Evolutionary conservation across 371 early-diverging fungal species (phyloP).

Genomic region (Cokeromyces recurvatus): DNA sequence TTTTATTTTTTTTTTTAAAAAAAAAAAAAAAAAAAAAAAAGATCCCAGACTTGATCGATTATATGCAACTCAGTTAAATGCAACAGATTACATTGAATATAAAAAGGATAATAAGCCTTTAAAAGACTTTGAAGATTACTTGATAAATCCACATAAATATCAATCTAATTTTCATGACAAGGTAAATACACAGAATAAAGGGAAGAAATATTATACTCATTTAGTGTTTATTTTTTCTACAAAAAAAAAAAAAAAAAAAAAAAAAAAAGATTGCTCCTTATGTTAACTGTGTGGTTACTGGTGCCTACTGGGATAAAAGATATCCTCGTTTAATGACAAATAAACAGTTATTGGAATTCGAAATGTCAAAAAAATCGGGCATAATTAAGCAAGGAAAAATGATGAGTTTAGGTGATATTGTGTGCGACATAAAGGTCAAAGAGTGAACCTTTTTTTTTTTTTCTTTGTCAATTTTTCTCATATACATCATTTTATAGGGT

Average conservation of each 20-base stretch:
- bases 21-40: too few relatives aligned
- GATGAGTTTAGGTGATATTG: slow-evolving; percentile 89
- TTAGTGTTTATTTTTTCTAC: too few relatives aligned
- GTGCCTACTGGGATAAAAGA: slow-evolving; percentile 89
- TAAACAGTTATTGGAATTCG: slow-evolving; percentile 67
- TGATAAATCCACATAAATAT: slow-evolving; percentile 76
- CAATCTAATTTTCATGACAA: slow-evolving; percentile 81
- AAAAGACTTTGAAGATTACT: slow-evolving; percentile 63
- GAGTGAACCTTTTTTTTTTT: neutral
- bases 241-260: too few relatives aligned
- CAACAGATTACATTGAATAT: slow-evolving; percentile 76
- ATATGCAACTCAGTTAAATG: slow-evolving; percentile 75
- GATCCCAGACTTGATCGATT: slow-evolving; percentile 62
- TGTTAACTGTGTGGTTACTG: slow-evolving; percentile 86
- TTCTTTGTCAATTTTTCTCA: too few relatives aligned
- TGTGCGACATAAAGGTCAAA: slow-evolving; percentile 89
- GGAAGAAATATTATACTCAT: too few relatives aligned
- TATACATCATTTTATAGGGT: slow-evolving; percentile 43
- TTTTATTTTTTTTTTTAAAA: too few relatives aligned
- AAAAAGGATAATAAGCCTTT: slow-evolving; percentile 59
- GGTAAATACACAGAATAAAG: too few relatives aligned
- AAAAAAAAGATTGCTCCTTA: slow-evolving; percentile 78
- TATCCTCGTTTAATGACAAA: slow-evolving; percentile 90
- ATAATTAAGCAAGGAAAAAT: slow-evolving; percentile 59
- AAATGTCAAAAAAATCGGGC: slow-evolving; percentile 46